A percentile compares a stretch with the other conserved stretches of the same genome.
These are phyloP conservation scores for Hippophae gyantsensis DNA, from an alignment of 306 rosid genomes.

Conservation along the genomic window DNA sequence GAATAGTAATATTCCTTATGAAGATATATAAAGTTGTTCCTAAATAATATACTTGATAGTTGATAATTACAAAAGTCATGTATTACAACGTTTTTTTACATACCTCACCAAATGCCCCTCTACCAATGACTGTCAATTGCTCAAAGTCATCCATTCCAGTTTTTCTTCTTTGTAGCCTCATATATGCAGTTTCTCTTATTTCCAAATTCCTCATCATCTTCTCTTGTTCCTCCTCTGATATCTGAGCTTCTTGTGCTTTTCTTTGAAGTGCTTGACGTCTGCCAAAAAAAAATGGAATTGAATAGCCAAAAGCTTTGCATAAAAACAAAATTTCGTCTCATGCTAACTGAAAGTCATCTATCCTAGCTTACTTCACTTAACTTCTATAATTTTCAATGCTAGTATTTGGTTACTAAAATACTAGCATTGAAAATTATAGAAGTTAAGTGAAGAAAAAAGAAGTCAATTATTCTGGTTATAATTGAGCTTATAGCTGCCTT, in stretches of 20 bases:
- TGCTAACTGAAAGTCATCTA: too few relatives aligned
- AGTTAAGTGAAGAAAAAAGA: too few relatives aligned
- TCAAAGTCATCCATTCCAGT: constrained; percentile 94
- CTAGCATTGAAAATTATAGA: too few relatives aligned
- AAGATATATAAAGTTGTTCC: background rate
- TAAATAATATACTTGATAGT: constrained; percentile 6
- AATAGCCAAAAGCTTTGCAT: background rate
- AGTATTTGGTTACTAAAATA: too few relatives aligned
- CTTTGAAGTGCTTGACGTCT: constrained; percentile 79
- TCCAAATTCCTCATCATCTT: constrained; percentile 90
- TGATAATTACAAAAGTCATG: background rate
- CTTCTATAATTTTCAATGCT: too few relatives aligned
- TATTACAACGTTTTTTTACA: background rate
- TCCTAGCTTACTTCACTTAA: too few relatives aligned
- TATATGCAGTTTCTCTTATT: constrained; percentile 80
- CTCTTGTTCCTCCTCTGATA: constrained; percentile 79
- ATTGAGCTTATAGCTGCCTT: too few relatives aligned
- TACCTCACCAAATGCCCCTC: constrained; percentile 99
- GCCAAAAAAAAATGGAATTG: constrained; percentile 9
- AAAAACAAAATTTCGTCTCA: background rate
- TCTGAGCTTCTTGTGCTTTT: constrained; percentile 74
- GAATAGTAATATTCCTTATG: background rate
- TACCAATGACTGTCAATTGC: constrained; percentile 82
- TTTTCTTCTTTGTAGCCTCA: constrained; percentile 94
- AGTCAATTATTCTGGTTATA: too few relatives aligned